A percentile compares a stretch with the other conserved stretches of the same genome.
phyloP scores from a whole-genome alignment of 108 stramenopile species.

The Conticribra weissflogii region DNA sequence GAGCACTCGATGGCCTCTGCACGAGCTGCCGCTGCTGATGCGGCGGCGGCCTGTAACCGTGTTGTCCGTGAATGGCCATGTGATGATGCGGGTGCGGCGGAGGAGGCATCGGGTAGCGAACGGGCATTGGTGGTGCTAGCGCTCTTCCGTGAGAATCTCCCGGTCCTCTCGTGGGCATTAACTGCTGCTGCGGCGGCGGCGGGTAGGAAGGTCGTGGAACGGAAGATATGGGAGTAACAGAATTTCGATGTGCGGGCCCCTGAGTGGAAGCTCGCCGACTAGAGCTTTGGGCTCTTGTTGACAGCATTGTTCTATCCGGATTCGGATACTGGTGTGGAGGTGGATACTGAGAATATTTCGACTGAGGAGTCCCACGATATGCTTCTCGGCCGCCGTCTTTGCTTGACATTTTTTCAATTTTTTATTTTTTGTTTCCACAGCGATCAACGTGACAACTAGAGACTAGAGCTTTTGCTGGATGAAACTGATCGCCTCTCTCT shows the following conservation, averaged over 20 bases:
- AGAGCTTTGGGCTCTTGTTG: not conserved
- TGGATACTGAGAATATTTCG: not conserved
- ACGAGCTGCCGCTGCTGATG: not conserved
- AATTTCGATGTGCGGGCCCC: not conserved
- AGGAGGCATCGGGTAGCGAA: constrained; percentile 8
- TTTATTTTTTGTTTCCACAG: not conserved
- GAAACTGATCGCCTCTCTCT: too few species aligned
- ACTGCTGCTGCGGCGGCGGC: too few species aligned
- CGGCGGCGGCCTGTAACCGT: not conserved
- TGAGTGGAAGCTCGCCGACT: not conserved
- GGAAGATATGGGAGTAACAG: not conserved
- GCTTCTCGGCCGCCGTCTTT: not conserved
- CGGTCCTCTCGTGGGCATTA: too few species aligned
- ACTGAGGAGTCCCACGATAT: not conserved
- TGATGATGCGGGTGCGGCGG: not conserved
- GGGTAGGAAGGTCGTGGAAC: not conserved
- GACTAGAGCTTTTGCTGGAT: too few species aligned
- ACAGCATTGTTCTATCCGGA: not conserved
- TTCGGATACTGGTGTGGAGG: not conserved
- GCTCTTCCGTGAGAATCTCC: not conserved
- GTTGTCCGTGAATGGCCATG: not conserved
- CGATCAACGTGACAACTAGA: too few species aligned
- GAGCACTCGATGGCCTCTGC: not conserved
- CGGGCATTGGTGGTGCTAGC: not conserved
- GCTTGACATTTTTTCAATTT: not conserved